Percentiles rank a stretch among this genome's conserved stretches.
These are phyloP conservation scores for Otatea glauca DNA, from an alignment of 176 grass and related monocot species.

Conservation along the genomic window DNA sequence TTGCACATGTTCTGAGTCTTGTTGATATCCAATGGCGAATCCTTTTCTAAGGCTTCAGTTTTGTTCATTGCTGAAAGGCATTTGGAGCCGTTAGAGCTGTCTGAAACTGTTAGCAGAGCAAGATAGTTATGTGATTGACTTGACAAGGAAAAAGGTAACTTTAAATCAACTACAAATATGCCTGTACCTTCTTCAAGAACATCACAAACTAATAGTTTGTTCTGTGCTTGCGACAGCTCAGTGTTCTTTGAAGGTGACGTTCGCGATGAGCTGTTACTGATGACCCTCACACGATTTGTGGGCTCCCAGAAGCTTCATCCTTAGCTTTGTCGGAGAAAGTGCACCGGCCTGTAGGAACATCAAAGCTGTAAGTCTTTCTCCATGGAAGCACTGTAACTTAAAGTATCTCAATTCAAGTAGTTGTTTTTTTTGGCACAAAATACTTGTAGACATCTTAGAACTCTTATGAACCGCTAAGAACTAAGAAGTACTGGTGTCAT, in stretches of 20 bases:
- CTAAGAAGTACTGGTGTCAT: background rate
- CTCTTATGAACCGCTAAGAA: background rate
- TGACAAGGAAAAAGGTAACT: background rate
- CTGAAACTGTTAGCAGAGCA: slow-evolving; percentile 52
- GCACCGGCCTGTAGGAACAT: slow-evolving; percentile 64
- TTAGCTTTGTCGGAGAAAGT: slow-evolving; percentile 87
- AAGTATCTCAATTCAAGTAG: slow-evolving; percentile 8
- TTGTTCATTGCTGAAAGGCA: slow-evolving; percentile 36
- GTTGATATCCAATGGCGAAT: slow-evolving; percentile 21
- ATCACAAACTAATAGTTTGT: slow-evolving; percentile 66
- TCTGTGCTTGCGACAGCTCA: slow-evolving; percentile 56
- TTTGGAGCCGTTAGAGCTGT: slow-evolving; percentile 56
- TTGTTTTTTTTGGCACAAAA: slow-evolving; percentile 2
- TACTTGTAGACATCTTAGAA: background rate
- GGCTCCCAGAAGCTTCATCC: slow-evolving; percentile 81
- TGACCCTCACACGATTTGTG: slow-evolving; percentile 69
- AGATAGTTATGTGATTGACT: slow-evolving; percentile 29
- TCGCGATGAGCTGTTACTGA: slow-evolving; percentile 65
- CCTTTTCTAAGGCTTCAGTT: slow-evolving; percentile 32
- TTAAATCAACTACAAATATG: slow-evolving; percentile 13
- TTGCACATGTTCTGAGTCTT: slow-evolving; percentile 48
- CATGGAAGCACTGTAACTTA: background rate
- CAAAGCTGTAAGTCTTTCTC: slow-evolving; percentile 24
- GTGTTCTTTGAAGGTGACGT: slow-evolving; percentile 71
- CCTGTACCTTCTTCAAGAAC: slow-evolving; percentile 68